These are phyloP conservation scores for Nakaseomyces glabratus DNA, from an alignment of 1,139 yeast species.

Conservation along the genomic window DNA sequence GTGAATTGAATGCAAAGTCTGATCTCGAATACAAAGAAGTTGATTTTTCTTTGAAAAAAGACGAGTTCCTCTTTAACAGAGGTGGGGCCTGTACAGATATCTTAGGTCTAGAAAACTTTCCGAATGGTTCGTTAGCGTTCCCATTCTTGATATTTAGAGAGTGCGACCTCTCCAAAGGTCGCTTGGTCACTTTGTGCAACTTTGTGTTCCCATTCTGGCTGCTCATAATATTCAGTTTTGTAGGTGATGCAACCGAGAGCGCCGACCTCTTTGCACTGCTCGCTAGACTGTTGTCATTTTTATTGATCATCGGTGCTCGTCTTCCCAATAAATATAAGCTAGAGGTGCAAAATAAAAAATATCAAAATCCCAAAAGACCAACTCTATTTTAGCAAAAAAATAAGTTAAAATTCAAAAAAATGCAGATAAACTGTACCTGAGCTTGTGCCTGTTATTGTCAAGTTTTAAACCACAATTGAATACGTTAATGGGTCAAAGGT, in stretches of 20 bases:
- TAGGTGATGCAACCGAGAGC: conserved; percentile 37
- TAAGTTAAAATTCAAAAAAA: no score
- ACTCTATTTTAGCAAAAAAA: neutral
- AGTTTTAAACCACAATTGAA: no score
- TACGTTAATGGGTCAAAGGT: no score
- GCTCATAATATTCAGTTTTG: conserved; percentile 39
- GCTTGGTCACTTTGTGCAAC: conserved; percentile 19
- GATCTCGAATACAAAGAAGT: neutral
- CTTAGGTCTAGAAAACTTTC: conserved; percentile 16
- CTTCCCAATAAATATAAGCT: neutral
- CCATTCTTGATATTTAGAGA: conserved; percentile 17
- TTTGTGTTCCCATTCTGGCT: no score
- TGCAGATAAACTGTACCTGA: no score
- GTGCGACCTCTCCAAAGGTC: conserved; percentile 18
- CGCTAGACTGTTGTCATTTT: conserved; percentile 7
- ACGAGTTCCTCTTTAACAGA: conserved; percentile 26
- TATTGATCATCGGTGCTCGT: conserved; percentile 5
- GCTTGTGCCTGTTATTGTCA: no score
- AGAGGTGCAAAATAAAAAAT: neutral
- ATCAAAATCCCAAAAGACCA: neutral
- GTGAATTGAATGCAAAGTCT: conserved; percentile 8
- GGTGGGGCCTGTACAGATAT: conserved; percentile 23
- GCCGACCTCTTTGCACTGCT: conserved; percentile 26
- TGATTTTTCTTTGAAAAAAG: conserved; percentile 27
- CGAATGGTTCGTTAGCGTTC: conserved; percentile 1